These are phyloP conservation scores for Hura crepitans DNA, from an alignment of 441 rosid species.

Conservation along the genomic window DNA sequence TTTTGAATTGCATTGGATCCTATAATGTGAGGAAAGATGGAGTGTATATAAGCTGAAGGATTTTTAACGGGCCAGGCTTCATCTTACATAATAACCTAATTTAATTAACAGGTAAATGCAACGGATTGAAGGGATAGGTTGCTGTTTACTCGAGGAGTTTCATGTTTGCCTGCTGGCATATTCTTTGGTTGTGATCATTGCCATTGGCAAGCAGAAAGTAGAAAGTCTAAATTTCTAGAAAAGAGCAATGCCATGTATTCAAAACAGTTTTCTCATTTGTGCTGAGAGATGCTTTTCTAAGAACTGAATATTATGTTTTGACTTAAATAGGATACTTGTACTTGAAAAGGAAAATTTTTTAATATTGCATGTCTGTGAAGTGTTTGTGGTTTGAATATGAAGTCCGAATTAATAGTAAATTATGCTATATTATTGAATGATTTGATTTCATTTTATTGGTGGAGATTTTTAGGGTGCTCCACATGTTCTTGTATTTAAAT, in stretches of 20 bases:
- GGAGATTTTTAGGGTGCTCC: not conserved
- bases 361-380: not conserved
- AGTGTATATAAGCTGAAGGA: not conserved
- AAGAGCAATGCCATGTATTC: not conserved
- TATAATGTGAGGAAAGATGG: not conserved
- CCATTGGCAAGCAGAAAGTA: not conserved
- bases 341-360: not conserved
- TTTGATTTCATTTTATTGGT: not conserved
- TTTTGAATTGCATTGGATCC: slow-evolving; percentile 8
- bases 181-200: slow-evolving; percentile 1
- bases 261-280: not conserved
- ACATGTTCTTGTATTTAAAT: not conserved
- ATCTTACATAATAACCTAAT: not conserved
- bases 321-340: slow-evolving; percentile 10
- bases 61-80: not conserved
- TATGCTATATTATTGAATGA: not conserved
- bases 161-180: not conserved
- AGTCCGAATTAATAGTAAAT: not conserved
- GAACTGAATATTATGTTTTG: not conserved
- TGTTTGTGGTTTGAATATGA: not conserved
- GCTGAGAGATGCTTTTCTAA: not conserved
- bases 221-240: slow-evolving; percentile 1
- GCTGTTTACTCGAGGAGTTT: not conserved
- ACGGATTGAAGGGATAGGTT: slow-evolving; percentile 1
- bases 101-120: slow-evolving; percentile 7